These are phyloP conservation scores for Serendipita sp. DNA, from an alignment of 768 basidiomycete genomes.

Conservation along the genomic window DNA sequence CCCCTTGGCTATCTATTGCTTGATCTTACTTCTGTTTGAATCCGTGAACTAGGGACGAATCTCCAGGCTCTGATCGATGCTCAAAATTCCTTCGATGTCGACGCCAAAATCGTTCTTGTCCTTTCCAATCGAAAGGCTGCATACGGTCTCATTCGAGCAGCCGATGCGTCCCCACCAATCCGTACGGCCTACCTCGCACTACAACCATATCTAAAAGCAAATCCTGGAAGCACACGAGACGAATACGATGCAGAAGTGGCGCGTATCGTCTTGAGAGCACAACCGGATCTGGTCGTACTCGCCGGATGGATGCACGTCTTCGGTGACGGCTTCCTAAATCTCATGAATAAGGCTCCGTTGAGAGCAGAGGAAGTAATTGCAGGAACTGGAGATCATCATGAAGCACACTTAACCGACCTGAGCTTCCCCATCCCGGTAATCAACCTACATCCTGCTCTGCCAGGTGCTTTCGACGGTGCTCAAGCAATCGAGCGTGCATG, in stretches of 20 bases:
- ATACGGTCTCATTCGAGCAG: constrained; percentile 73
- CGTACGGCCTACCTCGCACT: constrained; percentile 71
- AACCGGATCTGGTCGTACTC: constrained; percentile 80
- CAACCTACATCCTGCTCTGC: constrained; percentile 92
- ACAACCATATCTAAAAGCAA: constrained; percentile 62
- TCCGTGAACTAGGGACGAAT: constrained; percentile 87
- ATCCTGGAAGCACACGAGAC: constrained; percentile 54
- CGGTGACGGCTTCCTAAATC: constrained; percentile 61
- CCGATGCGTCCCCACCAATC: constrained; percentile 54
- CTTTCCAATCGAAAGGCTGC: constrained; percentile 87
- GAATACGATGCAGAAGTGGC: constrained; percentile 83
- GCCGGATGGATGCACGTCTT: constrained; percentile 99
- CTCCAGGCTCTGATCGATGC: constrained; percentile 94
- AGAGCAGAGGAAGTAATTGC: constrained; percentile 10
- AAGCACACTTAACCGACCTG: not conserved
- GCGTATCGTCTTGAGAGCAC: constrained; percentile 38
- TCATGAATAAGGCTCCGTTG: constrained; percentile 21
- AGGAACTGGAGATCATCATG: not conserved
- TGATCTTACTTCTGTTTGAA: not conserved
- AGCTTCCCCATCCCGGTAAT: constrained; percentile 56
- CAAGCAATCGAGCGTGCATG: constrained; percentile 79
- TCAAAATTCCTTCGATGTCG: constrained; percentile 33
- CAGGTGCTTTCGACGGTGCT: constrained; percentile 93
- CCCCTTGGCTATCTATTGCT: not conserved
- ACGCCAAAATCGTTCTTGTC: constrained; percentile 61